Evolutionary conservation across 345 rosid species (phyloP), one percentile per base, ranked within the genome.

Genomic region (Raphanus sativus): DNA sequence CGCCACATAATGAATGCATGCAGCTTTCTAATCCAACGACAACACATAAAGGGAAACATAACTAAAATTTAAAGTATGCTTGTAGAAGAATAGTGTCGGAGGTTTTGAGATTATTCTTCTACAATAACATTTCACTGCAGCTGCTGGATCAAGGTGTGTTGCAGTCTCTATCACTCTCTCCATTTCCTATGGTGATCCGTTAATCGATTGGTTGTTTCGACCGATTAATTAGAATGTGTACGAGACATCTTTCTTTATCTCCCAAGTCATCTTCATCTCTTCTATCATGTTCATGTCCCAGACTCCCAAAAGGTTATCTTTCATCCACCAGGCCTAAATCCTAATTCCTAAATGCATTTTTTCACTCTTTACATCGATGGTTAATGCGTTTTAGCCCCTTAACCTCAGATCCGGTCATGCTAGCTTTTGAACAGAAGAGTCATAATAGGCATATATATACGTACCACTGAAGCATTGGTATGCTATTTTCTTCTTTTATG

Each of bases 401-500:
- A 42, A 42, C 3, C 50, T 42, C 5, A 42, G 15, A 42, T 12
- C 15, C 15, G 5, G 16, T 45, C 52, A 10, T 40, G 17, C 40
- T 21, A 21, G 21, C 21, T 32, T 16, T 8, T 54, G 59, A 12
- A 55, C 28, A 24, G 12, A 62, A 61, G 58, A 28, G 13, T 28
- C 11, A 64, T 50, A 2, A 13, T 50, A 63, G 8, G 4, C 62
- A 24, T 67, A 50, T 36, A 50, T 36, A 21, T 21, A 36, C 11
- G 45, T 36, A 33, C 50, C 5, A 32, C 5, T 17, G 30, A 65
- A 10, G 15, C 65, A 45, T n/a, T 8, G 36, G 62, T 26, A 32
- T 72, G 74, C 70, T 73, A 78, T 61, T 67, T 73, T 73, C 77
- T 67, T 67, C 81, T 69, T 73, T 78, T 78, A 16, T 62, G 64